A percentile compares a stretch with the other conserved stretches of the same genome.
Conservation (phyloP, 1,284 basidiomycete genomes). For the Cerrena zonata region DNA sequence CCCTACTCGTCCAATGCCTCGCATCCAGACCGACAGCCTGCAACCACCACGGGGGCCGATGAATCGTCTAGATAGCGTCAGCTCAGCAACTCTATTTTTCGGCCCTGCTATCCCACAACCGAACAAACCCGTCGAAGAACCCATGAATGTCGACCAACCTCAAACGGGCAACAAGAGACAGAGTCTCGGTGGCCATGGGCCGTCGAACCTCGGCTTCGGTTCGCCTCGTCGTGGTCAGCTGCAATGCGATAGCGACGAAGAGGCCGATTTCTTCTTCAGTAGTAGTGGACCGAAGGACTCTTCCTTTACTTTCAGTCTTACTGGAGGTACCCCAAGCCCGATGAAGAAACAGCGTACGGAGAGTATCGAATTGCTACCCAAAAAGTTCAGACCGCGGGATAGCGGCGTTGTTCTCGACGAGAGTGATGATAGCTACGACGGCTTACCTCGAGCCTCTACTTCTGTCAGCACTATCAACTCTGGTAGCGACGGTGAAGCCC, state of each 20-base stretch:
- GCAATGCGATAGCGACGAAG: conserved; percentile 35
- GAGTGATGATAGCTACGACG: conserved; percentile 41
- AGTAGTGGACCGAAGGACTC: conserved; percentile 29
- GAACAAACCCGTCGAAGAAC: conserved; percentile 16
- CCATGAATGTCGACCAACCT: conserved; percentile 2
- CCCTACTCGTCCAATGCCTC: conserved; percentile 18
- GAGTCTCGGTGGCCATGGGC: conserved; percentile 37
- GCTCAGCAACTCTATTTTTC: conserved; percentile 67
- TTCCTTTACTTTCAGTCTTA: conserved; percentile 53
- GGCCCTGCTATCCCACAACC: conserved; percentile 49
- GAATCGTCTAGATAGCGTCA: conserved; percentile 36
- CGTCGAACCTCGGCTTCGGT: conserved; percentile 10
- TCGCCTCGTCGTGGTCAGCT: conserved; percentile 14
- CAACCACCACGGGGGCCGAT: conserved; percentile 19
- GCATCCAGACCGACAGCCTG: conserved; percentile 26
- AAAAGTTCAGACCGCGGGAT: conserved; percentile 68
- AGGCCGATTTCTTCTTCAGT: conserved; percentile 55
- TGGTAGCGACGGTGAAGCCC: conserved; percentile 47
- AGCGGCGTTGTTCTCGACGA: conserved; percentile 59
- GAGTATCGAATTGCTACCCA: conserved; percentile 39
- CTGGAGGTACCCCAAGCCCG: conserved; percentile 53
- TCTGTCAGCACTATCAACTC: conserved; percentile 58
- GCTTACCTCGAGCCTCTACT: conserved; percentile 50
- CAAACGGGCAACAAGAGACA: conserved; percentile 40
- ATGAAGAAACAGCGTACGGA: conserved; percentile 36